Evolutionary conservation across 2,329 filamentous ascomycete genomes (phyloP).

Genomic region (Aspergillus transmontanensis): DNA sequence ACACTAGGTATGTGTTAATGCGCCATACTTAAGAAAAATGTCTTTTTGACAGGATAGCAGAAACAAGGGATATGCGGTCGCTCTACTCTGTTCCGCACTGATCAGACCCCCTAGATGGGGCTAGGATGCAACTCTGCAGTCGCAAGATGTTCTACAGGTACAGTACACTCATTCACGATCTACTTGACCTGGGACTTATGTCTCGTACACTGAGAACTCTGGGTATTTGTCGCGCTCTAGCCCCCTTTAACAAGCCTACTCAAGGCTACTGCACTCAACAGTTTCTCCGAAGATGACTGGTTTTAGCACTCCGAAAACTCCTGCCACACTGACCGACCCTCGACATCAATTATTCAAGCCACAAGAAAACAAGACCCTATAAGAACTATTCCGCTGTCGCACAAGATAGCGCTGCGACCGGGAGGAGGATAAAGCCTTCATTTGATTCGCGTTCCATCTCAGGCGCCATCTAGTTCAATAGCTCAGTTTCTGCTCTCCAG

Average conservation of each 20-base stretch:
- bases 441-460: not conserved
- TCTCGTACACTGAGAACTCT: not conserved
- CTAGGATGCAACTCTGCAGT: not conserved
- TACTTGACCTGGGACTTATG: not conserved
- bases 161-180: not conserved
- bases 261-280: not conserved
- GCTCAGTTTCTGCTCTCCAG: not conserved
- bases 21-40: not conserved
- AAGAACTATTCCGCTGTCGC: not conserved
- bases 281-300: not conserved
- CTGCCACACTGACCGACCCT: not conserved
- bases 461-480: not conserved
- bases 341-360: not conserved
- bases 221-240: not conserved
- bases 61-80: not conserved
- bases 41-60: not conserved
- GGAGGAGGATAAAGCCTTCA: not conserved
- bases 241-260: not conserved
- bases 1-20: not conserved
- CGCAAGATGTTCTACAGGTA: not conserved
- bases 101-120: not conserved
- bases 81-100: not conserved
- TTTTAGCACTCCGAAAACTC: not conserved
- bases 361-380: not conserved
- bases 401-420: not conserved